Base-by-base conservation (phyloP, 768 basidiomycete species). In the Cubamyces lactineus region DNA sequence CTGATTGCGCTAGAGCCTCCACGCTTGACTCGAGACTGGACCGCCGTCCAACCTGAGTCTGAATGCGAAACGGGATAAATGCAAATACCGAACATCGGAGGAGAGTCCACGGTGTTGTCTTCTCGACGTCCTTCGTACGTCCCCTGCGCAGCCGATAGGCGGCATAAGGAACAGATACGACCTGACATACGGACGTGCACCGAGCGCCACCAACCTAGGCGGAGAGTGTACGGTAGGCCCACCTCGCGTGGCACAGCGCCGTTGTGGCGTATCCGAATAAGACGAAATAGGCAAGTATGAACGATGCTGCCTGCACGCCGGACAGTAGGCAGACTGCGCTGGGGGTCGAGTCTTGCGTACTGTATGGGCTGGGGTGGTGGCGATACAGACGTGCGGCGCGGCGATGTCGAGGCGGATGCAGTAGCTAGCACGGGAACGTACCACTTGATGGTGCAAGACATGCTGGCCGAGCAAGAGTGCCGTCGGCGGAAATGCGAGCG, bases 261-360 rank as follows among this genome's bases (percentile, higher is more conserved):
- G 42, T 53, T 60, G 52, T 61, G 59, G 59, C 59, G 59, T 39
- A 15, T 16, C 52, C 59, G 46, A 53, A 40, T n/a, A 46, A 19
- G 30, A 38, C 59, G 6, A 24, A 39, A 21, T 39, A 24, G 46
- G 59, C 42, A 48, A 26, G 13, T 23, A 26, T 40, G 2, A 21
- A 21, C 17, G 30, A 52, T 30, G 16, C 42, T 28, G 15, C 24
- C 30, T 28, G 12, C 48, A 13, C 16, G 7, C 48, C 24, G 48
- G 26, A 47, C 48, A 15, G 8, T 26, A 23, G 24, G 15, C 3
- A 26, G 48, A 15, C 48, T 49, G 19, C 26, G 34, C 34, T 34
- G 28, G 34, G 34, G 34, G 34, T 30, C 24, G 48, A 23, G 15
- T 5, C 3, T 30, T 19, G 21, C 19, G 23, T 13, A 24, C 46